Conservation (phyloP, 73 alveolate genomes). For the Diophrys sp. region DNA sequence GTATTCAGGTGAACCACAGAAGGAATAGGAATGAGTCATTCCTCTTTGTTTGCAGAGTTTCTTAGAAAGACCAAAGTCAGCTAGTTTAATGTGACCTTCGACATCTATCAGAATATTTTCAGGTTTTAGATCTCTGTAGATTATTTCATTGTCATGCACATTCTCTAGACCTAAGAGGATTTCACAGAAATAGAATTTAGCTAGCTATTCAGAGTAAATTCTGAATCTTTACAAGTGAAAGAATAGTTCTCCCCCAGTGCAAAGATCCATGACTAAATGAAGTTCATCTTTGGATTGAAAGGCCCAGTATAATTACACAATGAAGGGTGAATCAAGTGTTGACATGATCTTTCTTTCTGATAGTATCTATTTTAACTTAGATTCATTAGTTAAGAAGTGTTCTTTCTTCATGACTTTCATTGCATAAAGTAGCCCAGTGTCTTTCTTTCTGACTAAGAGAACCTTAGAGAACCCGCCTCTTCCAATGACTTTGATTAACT, state of each 20-base stretch:
- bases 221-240: slow-evolving; percentile 39
- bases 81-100: slow-evolving; percentile 80
- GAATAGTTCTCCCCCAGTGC: slow-evolving; percentile 63
- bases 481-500: slow-evolving; percentile 71
- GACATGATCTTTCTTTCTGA: slow-evolving; percentile 48
- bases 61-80: slow-evolving; percentile 92
- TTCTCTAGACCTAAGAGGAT: slow-evolving; percentile 75
- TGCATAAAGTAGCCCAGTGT: slow-evolving; percentile 47
- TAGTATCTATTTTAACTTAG: slow-evolving; percentile 43
- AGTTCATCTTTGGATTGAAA: slow-evolving; percentile 45
- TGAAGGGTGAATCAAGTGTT: slow-evolving; percentile 46
- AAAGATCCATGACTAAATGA: slow-evolving; percentile 59
- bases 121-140: slow-evolving; percentile 93
- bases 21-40: slow-evolving; percentile 41
- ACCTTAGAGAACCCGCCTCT: slow-evolving; percentile 85
- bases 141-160: slow-evolving; percentile 75
- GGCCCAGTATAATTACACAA: slow-evolving; percentile 53
- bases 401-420: slow-evolving; percentile 57
- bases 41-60: not conserved
- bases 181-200: slow-evolving; percentile 79
- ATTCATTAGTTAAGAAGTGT: slow-evolving; percentile 23
- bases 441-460: slow-evolving; percentile 38
- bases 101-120: slow-evolving; percentile 85
- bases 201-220: slow-evolving; percentile 60
- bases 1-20: slow-evolving; percentile 93